These are phyloP conservation scores for Fusarium pseudograminearum DNA, from an alignment of 2,329 filamentous ascomycete species.

Conservation along the genomic window DNA sequence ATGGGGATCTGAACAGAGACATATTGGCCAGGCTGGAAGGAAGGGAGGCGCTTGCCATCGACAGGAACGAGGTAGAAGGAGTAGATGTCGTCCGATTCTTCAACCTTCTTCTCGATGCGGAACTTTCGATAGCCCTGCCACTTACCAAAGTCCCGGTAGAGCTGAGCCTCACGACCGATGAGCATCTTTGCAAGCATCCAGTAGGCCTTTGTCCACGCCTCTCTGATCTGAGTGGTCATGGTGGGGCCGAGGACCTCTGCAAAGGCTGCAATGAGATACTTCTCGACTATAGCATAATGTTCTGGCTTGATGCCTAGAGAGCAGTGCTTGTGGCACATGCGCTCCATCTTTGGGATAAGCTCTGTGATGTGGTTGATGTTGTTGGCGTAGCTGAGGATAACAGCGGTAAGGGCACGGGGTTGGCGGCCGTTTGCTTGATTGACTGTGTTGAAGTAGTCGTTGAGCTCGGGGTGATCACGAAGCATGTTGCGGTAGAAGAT, in stretches of 20 bases:
- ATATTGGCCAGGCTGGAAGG: slow-evolving; percentile 78
- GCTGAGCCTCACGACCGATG: slow-evolving; percentile 72
- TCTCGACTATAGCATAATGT: slow-evolving; percentile 77
- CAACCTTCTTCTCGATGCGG: slow-evolving; percentile 71
- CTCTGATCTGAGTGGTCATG: slow-evolving; percentile 72
- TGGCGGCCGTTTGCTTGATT: slow-evolving; percentile 54
- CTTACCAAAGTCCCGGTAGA: slow-evolving; percentile 70
- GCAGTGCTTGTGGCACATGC: slow-evolving; percentile 78
- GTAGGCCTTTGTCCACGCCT: slow-evolving; percentile 79
- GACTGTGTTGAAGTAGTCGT: slow-evolving; percentile 74
- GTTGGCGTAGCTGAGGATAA: slow-evolving; percentile 76
- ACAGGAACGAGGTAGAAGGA: slow-evolving; percentile 77
- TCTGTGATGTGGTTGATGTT: slow-evolving; percentile 75
- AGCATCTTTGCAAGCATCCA: slow-evolving; percentile 79
- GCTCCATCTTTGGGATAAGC: slow-evolving; percentile 65
- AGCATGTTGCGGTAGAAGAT: slow-evolving; percentile 80
- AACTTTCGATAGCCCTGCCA: slow-evolving; percentile 79
- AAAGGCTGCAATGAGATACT: slow-evolving; percentile 76
- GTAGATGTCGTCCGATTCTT: slow-evolving; percentile 75
- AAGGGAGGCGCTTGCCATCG: slow-evolving; percentile 70
- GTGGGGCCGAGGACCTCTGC: slow-evolving; percentile 72
- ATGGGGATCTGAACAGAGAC: slow-evolving; percentile 72
- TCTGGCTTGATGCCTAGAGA: slow-evolving; percentile 75
- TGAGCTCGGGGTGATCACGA: slow-evolving; percentile 71
- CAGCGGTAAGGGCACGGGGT: slow-evolving; percentile 52